Base-by-base conservation (phyloP, 2,329 filamentous ascomycete genomes). In the Calonectria honghensis region DNA sequence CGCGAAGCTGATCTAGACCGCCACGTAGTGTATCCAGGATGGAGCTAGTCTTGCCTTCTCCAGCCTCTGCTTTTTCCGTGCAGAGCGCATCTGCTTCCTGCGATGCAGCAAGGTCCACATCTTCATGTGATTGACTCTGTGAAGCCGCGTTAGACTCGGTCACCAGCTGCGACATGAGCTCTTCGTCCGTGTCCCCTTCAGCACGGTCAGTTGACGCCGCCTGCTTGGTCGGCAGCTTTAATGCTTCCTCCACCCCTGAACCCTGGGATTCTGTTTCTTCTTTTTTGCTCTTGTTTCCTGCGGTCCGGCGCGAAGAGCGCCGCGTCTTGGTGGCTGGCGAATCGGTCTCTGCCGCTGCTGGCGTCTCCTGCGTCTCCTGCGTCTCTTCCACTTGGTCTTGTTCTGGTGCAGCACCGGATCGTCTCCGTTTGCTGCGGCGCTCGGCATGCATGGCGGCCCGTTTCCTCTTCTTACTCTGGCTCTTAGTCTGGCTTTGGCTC, bases 1-100 rank as follows among this genome's bases (percentile, higher is more conserved):
- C 86, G 69, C 89, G 90, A 73, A 96, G 87, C 76, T 92, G 89
- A 27, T 88, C 87, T 31, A 97, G 84, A 0, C 85, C 84, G 41
- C 78, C 82, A 29, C 82, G 82, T 37, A 87, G 78, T 35, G 82
- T 80, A 20, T 80, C 76, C 73, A 86, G 78, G 51, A 87, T 82
- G 6, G 79, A 76, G 39, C 52, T 64, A 13, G 79, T 68, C 45
- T 76, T 78, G 67, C 70, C 72, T 31, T 70, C 70, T n/a, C 64
- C 68, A 29, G 54, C 52, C 50, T 74, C 72, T 14, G 57, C 29
- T 29, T 72, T 72, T 51, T 68, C 68, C 52, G 75, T 68, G 32
- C 52, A 35, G 50, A 59, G 50, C 41, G 75, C 41, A 20, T 61
- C 54, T 37, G 48, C 67, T 63, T 69, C 61, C n/a, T 75, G 65